Evolutionary conservation across 1,284 basidiomycete genomes (phyloP), one percentile per base, ranked within the genome.

Genomic region (Xerocomus minutiporus): DNA sequence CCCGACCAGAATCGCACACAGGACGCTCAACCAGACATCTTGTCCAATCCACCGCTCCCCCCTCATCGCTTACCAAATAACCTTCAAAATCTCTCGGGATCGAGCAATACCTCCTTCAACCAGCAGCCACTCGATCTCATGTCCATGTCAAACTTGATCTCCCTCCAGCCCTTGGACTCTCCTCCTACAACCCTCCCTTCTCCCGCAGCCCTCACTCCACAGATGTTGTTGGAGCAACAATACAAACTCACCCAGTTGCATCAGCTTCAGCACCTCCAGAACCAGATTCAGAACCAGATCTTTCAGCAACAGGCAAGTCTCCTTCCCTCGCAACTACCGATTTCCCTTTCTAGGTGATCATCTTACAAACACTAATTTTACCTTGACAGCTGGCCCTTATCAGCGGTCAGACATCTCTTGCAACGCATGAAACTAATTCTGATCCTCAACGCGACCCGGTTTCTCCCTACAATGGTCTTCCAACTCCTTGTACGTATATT

Each of bases 211-310:
- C 61, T 69, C 57, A 72, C 67, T 2, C 70, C 74, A 1, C 76
- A 79, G 55, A 65, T 71, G 52, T 61, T 79, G 9, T 63, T 81
- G 49, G 77, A 88, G 59, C 77, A 82, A 59, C 86, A 88, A 65
- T 78, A 86, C 69, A 85, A 84, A 65, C 74, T 89, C 44, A 77
- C 78, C 1, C 86, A 88, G 65, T 71, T 91, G 2, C 86, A 89
- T 53, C 85, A 88, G 63, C 72, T 90, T 4, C 86, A 88, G 61
- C 84, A 88, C 62, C 73, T 90, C 1, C 88, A 91, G 63, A 83
- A 83, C 54, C 86, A 90, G 72, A 88, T 91, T 52, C 88, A 91
- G 66, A 83, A 82, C 52, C 86, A 90, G 74, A 88, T 91, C 54
- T 86, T 91, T 53, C 88, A 91, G 61, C 88, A 91, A 64, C 88